Conservation (phyloP, 129 eudicot species). For the Smallanthus sonchifolius region DNA sequence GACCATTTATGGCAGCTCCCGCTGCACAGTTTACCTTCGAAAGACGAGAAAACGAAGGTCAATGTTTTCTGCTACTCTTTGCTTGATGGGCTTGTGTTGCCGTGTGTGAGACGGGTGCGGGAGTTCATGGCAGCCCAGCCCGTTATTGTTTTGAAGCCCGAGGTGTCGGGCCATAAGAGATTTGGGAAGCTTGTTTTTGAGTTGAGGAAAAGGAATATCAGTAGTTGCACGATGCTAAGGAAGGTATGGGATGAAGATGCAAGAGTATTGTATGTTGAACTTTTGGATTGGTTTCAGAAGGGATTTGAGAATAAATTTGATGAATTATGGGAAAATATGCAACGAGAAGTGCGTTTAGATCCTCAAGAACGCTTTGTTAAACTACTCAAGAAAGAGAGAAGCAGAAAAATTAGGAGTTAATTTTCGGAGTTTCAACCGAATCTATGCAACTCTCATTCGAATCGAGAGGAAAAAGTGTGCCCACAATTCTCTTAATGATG, state of each 20-base stretch:
- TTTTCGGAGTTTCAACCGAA: too few species aligned
- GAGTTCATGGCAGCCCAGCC: slow-evolving; percentile 57
- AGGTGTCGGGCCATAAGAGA: slow-evolving; percentile 58
- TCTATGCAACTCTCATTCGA: too few species aligned
- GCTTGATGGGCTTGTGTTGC: slow-evolving; percentile 72
- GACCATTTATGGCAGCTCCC: slow-evolving; percentile 82
- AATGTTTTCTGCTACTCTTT: slow-evolving; percentile 70
- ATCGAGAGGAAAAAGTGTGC: too few species aligned
- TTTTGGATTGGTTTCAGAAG: slow-evolving; percentile 63
- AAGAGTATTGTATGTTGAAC: slow-evolving; percentile 43
- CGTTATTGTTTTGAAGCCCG: slow-evolving; percentile 53
- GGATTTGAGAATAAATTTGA: slow-evolving; percentile 48
- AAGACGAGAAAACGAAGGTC: slow-evolving; percentile 49
- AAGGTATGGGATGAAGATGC: slow-evolving; percentile 62
- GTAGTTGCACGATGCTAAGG: slow-evolving; percentile 52
- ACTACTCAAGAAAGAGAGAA: slow-evolving; percentile 27
- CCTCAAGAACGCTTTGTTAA: slow-evolving; percentile 46
- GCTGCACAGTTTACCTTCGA: slow-evolving; percentile 43
- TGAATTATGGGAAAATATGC: slow-evolving; percentile 70
- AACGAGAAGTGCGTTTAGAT: slow-evolving; percentile 44
- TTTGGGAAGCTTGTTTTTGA: slow-evolving; percentile 68
- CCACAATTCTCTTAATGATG: too few species aligned
- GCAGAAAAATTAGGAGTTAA: not conserved
- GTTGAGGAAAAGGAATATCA: slow-evolving; percentile 43
- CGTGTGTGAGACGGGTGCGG: slow-evolving; percentile 53